Base-by-base conservation (phyloP, 768 basidiomycete species). In the Dacryopinax primogenitus region DNA sequence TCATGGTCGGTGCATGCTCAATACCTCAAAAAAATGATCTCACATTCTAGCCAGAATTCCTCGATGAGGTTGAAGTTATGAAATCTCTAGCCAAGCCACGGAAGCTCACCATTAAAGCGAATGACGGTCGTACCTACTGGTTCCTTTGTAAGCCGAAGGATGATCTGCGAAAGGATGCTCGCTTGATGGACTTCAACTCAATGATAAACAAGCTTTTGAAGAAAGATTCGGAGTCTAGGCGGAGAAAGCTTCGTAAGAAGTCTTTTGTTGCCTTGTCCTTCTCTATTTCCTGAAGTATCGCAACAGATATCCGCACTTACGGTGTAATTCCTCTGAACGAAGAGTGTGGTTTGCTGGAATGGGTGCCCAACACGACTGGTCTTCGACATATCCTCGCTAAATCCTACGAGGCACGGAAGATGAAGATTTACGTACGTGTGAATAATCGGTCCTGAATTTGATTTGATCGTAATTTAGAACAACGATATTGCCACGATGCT, bases 241-340 rank as follows among this genome's bases (percentile, higher is more conserved):
- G 89, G 66, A 81, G 96, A 33, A 90, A 92, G 66, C 83, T 99
- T 41, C 86, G 95, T 95, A 73, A 68, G 90, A 80, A n/a, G n/a
- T n/a, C n/a, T n/a, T n/a, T 30, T 6, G 3, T 3, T 3, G 13
- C 3, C 0, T 51, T 21, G 1, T 2, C 51, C 61, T 36, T 32
- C 12, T 3, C 28, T 13, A 12, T 34, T 33, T 35, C 39, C 37
- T 62, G 51, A 69, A 63, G 63, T 30, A 23, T 41, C 30, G 11
- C 65, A 13, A 2, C 67, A 94, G 95, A 88, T 72, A 92, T 99
- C 66, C 85, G 95, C 28, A 98, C 96, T 1, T 99, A 98, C 71
- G 90, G 92, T n/a, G 92, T 98, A n/a, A 87, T 96, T 30, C 91
- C 94, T 3, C 80, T 99, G 67, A 97, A 96, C 72, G 95, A 98